Conservation (phyloP, 2,329 filamentous ascomycete species). For the Nemania sp. region DNA sequence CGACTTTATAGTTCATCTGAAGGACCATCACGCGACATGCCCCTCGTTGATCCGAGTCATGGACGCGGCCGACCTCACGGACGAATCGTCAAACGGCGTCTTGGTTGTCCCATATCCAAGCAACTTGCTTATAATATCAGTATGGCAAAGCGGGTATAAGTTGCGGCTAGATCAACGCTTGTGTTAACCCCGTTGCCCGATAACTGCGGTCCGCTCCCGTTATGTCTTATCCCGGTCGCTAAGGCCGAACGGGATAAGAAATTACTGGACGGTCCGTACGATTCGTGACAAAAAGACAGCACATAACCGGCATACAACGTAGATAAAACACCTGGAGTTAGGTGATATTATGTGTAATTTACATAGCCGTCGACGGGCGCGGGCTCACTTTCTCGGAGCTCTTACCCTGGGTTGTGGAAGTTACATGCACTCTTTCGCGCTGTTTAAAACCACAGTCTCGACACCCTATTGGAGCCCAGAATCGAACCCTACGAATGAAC, state of each 20-base stretch:
- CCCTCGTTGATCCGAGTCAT: background rate
- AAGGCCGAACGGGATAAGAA: conserved; percentile 13
- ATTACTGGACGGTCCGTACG: background rate
- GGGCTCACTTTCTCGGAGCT: too few relatives aligned
- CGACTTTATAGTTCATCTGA: conserved; percentile 10
- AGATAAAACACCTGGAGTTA: too few relatives aligned
- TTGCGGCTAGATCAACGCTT: background rate
- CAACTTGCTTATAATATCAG: background rate
- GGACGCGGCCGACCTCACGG: background rate
- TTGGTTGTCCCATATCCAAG: background rate
- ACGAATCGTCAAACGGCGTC: background rate
- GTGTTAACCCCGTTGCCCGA: conserved; percentile 13
- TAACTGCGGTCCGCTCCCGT: background rate
- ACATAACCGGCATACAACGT: too few relatives aligned
- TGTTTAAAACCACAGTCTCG: too few relatives aligned
- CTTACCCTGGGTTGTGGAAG: too few relatives aligned
- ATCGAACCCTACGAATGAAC: too few relatives aligned
- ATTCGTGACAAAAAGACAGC: background rate
- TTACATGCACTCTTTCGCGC: too few relatives aligned
- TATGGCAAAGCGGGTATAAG: background rate
- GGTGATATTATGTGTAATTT: too few relatives aligned
- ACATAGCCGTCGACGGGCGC: too few relatives aligned
- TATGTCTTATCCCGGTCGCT: conserved; percentile 2
- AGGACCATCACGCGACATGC: background rate
- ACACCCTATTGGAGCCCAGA: too few relatives aligned